Evolutionary conservation across 495 filamentous ascomycete genomes (phyloP), one percentile per base, ranked within the genome.

Genomic region (Penicillium steckii): DNA sequence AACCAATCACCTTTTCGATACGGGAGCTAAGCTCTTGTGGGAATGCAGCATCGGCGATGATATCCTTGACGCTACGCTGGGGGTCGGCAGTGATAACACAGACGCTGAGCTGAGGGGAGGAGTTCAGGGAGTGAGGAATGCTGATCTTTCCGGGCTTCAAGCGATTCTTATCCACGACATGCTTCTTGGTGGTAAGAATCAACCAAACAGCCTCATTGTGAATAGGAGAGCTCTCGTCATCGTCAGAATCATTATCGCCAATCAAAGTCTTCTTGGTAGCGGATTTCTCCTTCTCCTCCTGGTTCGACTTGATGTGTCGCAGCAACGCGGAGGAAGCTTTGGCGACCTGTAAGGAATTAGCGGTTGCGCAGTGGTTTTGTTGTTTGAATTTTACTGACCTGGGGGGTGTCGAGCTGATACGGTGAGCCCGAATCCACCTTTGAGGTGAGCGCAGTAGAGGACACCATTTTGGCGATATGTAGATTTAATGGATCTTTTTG

Each of bases 61-160:
- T 75, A 71, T 97, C 89, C 77, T 97, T 97, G 76, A 91, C 92
- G 17, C 78, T 73, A 45, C 93, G 85, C 76, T 96, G 91, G 10
- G 94, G 94, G 64, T 96, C 87, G 56, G 83, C 83, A 52, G 85
- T 86, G 57, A 95, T 91, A 45, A 96, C 75, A 69, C 92, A 96
- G 61, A 95, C 84, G 48, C 80, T 89, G 46, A 82, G 75, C 33
- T 73, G 80, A 24, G 78, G 69, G 44, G 80, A 73, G 41, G 70
- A 67, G 71, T 88, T 85, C 27, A 94, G 79, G 4, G 89, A 76
- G 66, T 94, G 83, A 10, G 90, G 89, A 43, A 80, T 61, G 48
- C 41, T 60, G 60, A 88, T 80, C 61, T 85, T 87, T 40, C 76
- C 75, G 23, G 94, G 93, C 75, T 95, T 95, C 46, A 97, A 78